Conservation (phyloP, 2,329 filamentous ascomycete genomes). For the Eutypella sp. region DNA sequence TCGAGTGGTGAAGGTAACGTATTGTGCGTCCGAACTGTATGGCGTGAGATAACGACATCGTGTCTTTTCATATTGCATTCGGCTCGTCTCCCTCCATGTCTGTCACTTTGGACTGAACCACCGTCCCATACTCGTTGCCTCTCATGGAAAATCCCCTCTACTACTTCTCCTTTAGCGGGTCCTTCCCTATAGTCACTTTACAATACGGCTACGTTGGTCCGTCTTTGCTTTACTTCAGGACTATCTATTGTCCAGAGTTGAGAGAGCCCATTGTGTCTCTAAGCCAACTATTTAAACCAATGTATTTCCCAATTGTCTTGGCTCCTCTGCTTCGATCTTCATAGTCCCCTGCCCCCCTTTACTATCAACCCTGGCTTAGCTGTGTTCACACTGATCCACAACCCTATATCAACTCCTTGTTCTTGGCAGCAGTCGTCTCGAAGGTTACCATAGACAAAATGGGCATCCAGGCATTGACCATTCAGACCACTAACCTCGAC, state of each 20-base stretch:
- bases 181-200: too few species aligned
- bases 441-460: constrained; percentile 9
- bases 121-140: not conserved
- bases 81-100: constrained; percentile 3
- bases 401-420: not conserved
- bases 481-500: constrained; percentile 37
- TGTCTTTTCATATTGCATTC: constrained; percentile 7
- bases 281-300: too few species aligned
- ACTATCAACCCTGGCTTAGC: too few species aligned
- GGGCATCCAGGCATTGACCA: constrained; percentile 31
- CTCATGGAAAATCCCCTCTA: not conserved
- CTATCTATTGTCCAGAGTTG: not conserved
- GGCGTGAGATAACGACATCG: constrained; percentile 12
- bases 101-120: not conserved
- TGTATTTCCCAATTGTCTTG: too few species aligned
- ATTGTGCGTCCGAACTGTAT: constrained; percentile 9
- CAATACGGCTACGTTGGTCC: too few species aligned
- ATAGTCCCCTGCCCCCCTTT: too few species aligned
- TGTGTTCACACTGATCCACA: too few species aligned
- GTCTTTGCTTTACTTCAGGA: not conserved
- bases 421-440: not conserved
- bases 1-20: constrained; percentile 12
- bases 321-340: too few species aligned
- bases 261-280: too few species aligned
- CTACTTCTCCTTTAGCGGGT: too few species aligned